These are phyloP conservation scores for Pythium myriotylum DNA, from an alignment of 352 stramenopile genomes.

Conservation along the genomic window DNA sequence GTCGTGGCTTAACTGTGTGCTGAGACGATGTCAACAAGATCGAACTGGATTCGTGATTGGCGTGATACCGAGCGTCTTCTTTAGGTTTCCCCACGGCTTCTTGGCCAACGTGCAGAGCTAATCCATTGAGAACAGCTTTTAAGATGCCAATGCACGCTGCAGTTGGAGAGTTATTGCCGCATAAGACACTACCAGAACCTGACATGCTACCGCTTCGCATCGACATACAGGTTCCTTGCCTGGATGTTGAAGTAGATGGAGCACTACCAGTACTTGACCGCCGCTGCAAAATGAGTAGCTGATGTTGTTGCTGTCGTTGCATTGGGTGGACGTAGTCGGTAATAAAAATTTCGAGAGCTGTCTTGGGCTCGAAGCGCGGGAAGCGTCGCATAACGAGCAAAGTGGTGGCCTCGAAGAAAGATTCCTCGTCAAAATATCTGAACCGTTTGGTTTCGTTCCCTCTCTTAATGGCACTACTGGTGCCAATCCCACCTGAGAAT, in stretches of 20 bases:
- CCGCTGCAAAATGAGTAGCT: constrained; percentile 5
- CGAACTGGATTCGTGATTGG: constrained; percentile 12
- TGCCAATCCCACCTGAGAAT: constrained; percentile 10
- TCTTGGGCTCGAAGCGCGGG: constrained; percentile 53
- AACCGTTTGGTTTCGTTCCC: constrained; percentile 41
- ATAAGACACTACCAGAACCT: background rate
- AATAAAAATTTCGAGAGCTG: constrained; percentile 57
- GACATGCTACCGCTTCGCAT: constrained; percentile 18
- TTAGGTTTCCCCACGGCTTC: constrained; percentile 25
- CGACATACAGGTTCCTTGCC: background rate
- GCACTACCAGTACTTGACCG: constrained; percentile 14
- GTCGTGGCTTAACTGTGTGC: constrained; percentile 32
- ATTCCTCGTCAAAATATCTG: constrained; percentile 67
- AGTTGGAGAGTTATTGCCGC: constrained; percentile 26
- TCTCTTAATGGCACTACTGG: constrained; percentile 17
- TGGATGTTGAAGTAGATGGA: background rate
- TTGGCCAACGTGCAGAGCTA: constrained; percentile 50
- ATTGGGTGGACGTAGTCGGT: constrained; percentile 52
- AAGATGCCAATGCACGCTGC: constrained; percentile 36
- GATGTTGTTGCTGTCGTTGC: constrained; percentile 29
- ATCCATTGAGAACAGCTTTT: constrained; percentile 47
- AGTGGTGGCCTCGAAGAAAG: constrained; percentile 75
- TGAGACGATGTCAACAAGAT: constrained; percentile 9
- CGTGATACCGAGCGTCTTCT: constrained; percentile 28
- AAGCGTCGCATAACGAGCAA: constrained; percentile 65